Base-by-base conservation (phyloP, 768 basidiomycete genomes). In the Trametes cubensis region DNA sequence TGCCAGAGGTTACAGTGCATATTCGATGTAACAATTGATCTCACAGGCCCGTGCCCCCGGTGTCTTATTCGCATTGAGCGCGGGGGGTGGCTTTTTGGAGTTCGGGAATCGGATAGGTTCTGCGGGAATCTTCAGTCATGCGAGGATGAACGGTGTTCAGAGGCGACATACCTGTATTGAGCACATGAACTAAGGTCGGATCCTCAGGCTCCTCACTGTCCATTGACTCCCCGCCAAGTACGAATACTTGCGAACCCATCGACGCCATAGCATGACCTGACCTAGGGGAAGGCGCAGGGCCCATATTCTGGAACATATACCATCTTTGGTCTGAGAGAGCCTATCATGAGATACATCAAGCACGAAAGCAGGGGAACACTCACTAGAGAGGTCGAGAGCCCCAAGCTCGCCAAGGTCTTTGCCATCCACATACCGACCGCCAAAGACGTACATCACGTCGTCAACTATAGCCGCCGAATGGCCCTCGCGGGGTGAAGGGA, bases 301-400 rank as follows among this genome's bases (percentile, higher is more conserved):
- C 97, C 97, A 99, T 99, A 71, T 98, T 97, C 75, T 98, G 95
- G 80, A 99, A 99, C 94, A 95, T 98, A 77, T 95, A 99, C 97
- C 97, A 99, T 68, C 97, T 83, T 71, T 94, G 92, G 75, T 95
- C 96, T 98, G 72, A 30, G 46, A 15, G 1, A 4, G 46, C 17
- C 5, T 2, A 11, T 62, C 39, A 65, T 61, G 21, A 49, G 28
- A 34, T 39, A 20, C 30, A 18, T 6, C 11, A 2, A 42, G 28
- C 39, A 15, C 14, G 13, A 13, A 20, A 41, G 42, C 21, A 18
- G 0, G 53, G 48, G 54, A 28, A 46, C 20, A 84, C 95, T 71
- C 67, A 98, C 96, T 98, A 11, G 94, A 88, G 61, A 99, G 86
- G 77, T 96, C 98, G 81, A 99, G 98, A 2, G 97, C 97, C 0